Evolutionary conservation across 768 basidiomycete species (phyloP).

Genomic region (Clathrus columnatus): DNA sequence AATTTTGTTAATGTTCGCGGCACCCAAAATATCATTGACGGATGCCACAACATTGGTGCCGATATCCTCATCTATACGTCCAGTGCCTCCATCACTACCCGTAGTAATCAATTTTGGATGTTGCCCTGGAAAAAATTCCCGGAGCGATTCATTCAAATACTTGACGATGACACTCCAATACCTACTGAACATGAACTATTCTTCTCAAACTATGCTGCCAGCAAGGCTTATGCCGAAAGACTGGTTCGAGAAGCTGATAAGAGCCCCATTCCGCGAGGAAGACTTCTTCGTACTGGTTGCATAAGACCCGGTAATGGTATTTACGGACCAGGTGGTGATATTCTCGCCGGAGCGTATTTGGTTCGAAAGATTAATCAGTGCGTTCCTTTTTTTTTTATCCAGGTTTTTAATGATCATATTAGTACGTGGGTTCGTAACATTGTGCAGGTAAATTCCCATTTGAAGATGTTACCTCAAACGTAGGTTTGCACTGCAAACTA

Average conservation of each 20-base stretch:
- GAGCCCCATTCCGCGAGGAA: slow-evolving; percentile 28
- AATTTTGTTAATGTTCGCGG: slow-evolving; percentile 57
- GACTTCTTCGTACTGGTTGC: slow-evolving; percentile 54
- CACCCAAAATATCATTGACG: slow-evolving; percentile 56
- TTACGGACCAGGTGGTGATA: slow-evolving; percentile 69
- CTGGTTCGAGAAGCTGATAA: slow-evolving; percentile 35
- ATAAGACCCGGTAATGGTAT: slow-evolving; percentile 74
- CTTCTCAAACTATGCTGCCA: slow-evolving; percentile 72
- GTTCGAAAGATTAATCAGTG: slow-evolving; percentile 44
- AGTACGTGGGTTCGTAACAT: slow-evolving; percentile 47
- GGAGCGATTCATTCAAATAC: slow-evolving; percentile 47
- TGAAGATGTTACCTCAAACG: not conserved
- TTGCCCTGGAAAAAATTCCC: slow-evolving; percentile 71
- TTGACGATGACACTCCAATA: slow-evolving; percentile 42
- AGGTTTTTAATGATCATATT: too few relatives aligned
- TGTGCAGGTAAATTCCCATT: slow-evolving; percentile 38
- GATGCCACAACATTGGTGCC: slow-evolving; percentile 47
- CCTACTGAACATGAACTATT: slow-evolving; percentile 51
- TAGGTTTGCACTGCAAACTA: not conserved
- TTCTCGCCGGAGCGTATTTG: slow-evolving; percentile 57
- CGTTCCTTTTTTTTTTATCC: not conserved
- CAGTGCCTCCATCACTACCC: slow-evolving; percentile 56
- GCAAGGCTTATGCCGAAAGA: slow-evolving; percentile 52
- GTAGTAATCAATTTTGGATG: slow-evolving; percentile 50
- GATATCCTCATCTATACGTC: slow-evolving; percentile 61